These are phyloP conservation scores for Heterobasidion occidentale DNA, from an alignment of 1,284 basidiomycete species.

Conservation along the genomic window DNA sequence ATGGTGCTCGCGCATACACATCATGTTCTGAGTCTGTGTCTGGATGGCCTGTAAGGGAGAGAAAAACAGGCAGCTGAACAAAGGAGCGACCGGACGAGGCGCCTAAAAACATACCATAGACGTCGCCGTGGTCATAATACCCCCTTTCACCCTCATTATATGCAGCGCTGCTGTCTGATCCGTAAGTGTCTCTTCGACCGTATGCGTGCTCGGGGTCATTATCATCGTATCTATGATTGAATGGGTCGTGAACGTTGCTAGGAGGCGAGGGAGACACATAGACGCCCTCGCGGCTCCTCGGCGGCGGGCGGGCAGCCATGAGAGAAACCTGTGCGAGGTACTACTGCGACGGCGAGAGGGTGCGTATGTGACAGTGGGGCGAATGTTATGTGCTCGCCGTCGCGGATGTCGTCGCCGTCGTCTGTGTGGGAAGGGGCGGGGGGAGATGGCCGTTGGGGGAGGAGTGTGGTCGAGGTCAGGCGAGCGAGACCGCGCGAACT, in stretches of 20 bases:
- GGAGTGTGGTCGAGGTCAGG: not conserved
- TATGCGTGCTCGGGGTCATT: slow-evolving; percentile 77
- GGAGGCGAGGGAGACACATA: slow-evolving; percentile 12
- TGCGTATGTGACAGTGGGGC: not conserved
- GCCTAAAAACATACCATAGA: slow-evolving; percentile 40
- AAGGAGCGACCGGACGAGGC: slow-evolving; percentile 10
- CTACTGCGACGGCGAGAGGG: slow-evolving; percentile 1
- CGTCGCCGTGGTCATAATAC: slow-evolving; percentile 65
- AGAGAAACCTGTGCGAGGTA: not conserved
- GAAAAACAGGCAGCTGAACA: slow-evolving; percentile 17
- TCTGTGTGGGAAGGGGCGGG: not conserved
- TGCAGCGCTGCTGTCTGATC: slow-evolving; percentile 60
- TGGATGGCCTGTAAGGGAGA: slow-evolving; percentile 35
- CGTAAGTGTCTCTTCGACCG: slow-evolving; percentile 56
- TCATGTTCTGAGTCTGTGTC: slow-evolving; percentile 76
- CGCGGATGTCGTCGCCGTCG: not conserved
- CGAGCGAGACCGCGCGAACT: no score
- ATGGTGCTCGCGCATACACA: slow-evolving; percentile 60
- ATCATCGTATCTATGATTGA: slow-evolving; percentile 35
- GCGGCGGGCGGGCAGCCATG: slow-evolving; percentile 11
- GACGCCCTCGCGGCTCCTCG: slow-evolving; percentile 11
- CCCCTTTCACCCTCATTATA: slow-evolving; percentile 40
- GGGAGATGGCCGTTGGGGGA: not conserved
- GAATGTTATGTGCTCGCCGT: not conserved
- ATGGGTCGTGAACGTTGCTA: slow-evolving; percentile 43